A percentile compares a stretch with the other conserved stretches of the same genome.
Evolutionary conservation across 495 filamentous ascomycete species (phyloP).

Genomic region (Aspergillus ellipticus): DNA sequence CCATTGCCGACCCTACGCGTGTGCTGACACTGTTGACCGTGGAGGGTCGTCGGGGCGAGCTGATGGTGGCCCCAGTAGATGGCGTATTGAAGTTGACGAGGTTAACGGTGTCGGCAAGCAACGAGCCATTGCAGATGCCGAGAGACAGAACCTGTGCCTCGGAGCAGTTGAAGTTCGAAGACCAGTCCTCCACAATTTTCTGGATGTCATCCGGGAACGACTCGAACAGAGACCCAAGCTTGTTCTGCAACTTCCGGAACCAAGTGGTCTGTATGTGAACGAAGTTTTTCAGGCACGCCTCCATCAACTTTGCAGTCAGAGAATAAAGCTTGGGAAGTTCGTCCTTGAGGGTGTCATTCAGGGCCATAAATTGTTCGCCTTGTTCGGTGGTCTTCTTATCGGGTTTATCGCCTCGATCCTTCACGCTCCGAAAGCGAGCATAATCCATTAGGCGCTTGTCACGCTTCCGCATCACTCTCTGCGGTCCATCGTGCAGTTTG

Average conservation of each 20-base stretch:
- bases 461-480: slow-evolving; percentile 84
- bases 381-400: slow-evolving; percentile 79
- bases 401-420: slow-evolving; percentile 72
- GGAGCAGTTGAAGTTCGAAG: slow-evolving; percentile 61
- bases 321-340: slow-evolving; percentile 84
- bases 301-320: slow-evolving; percentile 73
- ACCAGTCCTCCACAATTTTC: slow-evolving; percentile 68
- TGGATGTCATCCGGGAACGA: slow-evolving; percentile 60
- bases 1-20: slow-evolving; percentile 61
- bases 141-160: slow-evolving; percentile 50
- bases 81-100: slow-evolving; percentile 54
- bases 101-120: slow-evolving; percentile 50
- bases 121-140: slow-evolving; percentile 55
- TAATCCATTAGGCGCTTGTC: slow-evolving; percentile 87
- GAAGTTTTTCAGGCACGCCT: slow-evolving; percentile 75
- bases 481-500: slow-evolving; percentile 73
- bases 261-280: slow-evolving; percentile 76
- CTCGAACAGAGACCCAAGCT: slow-evolving; percentile 70
- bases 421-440: slow-evolving; percentile 71
- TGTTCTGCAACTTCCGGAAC: slow-evolving; percentile 74
- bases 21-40: slow-evolving; percentile 41
- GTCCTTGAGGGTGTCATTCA: slow-evolving; percentile 89
- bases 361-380: slow-evolving; percentile 78
- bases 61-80: slow-evolving; percentile 31
- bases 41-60: slow-evolving; percentile 42